phyloP scores from a whole-genome alignment of 345 rosid genomes.

The Ricinus communis region DNA sequence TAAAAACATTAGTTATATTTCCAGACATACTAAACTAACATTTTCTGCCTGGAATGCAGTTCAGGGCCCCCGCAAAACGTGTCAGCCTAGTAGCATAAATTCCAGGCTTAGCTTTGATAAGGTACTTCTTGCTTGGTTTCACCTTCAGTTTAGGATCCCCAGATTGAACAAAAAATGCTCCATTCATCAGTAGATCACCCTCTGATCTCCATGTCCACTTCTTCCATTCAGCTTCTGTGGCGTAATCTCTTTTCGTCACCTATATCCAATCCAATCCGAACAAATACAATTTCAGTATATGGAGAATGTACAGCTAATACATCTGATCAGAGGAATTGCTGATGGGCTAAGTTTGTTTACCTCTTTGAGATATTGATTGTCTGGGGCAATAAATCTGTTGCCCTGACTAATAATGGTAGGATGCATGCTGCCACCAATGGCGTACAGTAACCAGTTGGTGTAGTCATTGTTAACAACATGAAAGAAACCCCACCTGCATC shows the following conservation, averaged over 20 bases:
- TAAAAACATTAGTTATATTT: neutral
- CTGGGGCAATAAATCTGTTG: slow-evolving; percentile 30
- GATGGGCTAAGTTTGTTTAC: too few species aligned
- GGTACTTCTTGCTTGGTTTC: slow-evolving; percentile 17
- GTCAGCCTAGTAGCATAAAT: slow-evolving; percentile 24
- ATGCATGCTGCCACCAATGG: slow-evolving; percentile 36
- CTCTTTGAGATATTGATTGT: slow-evolving; percentile 12
- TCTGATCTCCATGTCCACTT: slow-evolving; percentile 35
- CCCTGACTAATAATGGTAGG: slow-evolving; percentile 40
- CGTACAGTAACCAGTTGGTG: slow-evolving; percentile 34
- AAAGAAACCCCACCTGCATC: slow-evolving; percentile 41
- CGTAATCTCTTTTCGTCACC: slow-evolving; percentile 38
- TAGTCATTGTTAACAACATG: slow-evolving; percentile 40
- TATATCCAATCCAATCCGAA: neutral
- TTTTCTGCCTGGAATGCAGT: slow-evolving; percentile 14
- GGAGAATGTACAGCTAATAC: too few species aligned
- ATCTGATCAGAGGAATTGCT: too few species aligned
- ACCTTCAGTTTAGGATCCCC: neutral
- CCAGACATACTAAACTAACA: slow-evolving; percentile 13
- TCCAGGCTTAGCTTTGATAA: slow-evolving; percentile 25
- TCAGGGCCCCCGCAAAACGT: slow-evolving; percentile 25
- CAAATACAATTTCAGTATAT: too few species aligned
- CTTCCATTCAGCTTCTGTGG: slow-evolving; percentile 23
- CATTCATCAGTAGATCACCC: slow-evolving; percentile 27
- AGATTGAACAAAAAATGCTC: slow-evolving; percentile 31